Conservation (phyloP, 2,329 filamentous ascomycete species). For the Cryphonectria naterciae region DNA sequence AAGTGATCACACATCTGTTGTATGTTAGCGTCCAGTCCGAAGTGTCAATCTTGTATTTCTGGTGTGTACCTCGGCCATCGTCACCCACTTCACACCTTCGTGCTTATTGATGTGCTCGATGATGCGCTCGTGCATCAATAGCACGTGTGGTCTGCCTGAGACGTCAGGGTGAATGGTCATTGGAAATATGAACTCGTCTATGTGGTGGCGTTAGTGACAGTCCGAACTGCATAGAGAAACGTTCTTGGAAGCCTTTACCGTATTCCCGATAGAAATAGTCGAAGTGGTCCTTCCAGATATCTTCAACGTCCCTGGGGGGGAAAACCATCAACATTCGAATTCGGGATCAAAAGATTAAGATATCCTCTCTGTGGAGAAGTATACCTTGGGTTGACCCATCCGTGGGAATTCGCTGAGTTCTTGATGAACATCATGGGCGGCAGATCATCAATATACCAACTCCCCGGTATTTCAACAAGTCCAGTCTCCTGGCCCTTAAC, state of each 20-base stretch:
- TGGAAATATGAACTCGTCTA: slow-evolving; percentile 72
- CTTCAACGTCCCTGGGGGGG: slow-evolving; percentile 65
- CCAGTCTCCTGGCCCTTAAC: slow-evolving; percentile 63
- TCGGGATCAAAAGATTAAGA: not conserved
- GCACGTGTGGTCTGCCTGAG: slow-evolving; percentile 70
- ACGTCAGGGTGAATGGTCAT: slow-evolving; percentile 79
- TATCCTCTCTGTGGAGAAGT: slow-evolving; percentile 37
- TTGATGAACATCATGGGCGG: slow-evolving; percentile 77
- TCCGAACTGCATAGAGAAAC: not conserved
- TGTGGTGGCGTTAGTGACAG: not conserved
- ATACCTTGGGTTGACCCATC: slow-evolving; percentile 58
- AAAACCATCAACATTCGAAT: slow-evolving; percentile 22
- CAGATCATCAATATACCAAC: slow-evolving; percentile 67
- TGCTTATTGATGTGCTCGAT: slow-evolving; percentile 31
- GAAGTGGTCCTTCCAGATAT: slow-evolving; percentile 68
- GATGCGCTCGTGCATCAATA: slow-evolving; percentile 72
- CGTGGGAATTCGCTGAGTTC: slow-evolving; percentile 66
- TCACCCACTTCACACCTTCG: slow-evolving; percentile 29
- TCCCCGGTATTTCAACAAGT: slow-evolving; percentile 68
- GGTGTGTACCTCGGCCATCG: slow-evolving; percentile 26
- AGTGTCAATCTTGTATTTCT: not conserved
- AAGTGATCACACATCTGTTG: slow-evolving; percentile 29
- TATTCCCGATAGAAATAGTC: slow-evolving; percentile 77
- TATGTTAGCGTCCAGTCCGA: not conserved
- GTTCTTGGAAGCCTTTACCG: slow-evolving; percentile 35